These are phyloP conservation scores for Scutellaria galericulata DNA, from an alignment of 257 asterid genomes.

Conservation along the genomic window DNA sequence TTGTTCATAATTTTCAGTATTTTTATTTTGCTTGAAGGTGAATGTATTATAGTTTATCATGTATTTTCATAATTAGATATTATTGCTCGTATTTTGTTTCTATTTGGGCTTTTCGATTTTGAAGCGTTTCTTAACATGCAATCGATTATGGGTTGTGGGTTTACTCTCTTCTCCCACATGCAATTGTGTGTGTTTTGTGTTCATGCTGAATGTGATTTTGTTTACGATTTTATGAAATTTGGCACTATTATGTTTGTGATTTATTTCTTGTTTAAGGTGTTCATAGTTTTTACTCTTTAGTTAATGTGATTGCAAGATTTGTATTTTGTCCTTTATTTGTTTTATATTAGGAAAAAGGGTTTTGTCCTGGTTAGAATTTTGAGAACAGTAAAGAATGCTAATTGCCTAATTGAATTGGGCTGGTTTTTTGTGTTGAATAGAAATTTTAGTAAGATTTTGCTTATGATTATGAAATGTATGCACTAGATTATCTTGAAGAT, in stretches of 20 bases:
- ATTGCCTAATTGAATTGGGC: neutral
- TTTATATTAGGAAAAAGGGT: constrained; percentile 5
- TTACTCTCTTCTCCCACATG: neutral
- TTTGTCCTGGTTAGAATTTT: neutral
- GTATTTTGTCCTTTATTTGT: constrained; percentile 5
- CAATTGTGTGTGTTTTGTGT: neutral
- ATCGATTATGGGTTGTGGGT: neutral
- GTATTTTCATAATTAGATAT: no score
- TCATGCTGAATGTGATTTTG: no score
- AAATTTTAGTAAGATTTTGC: no score
- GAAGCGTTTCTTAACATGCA: constrained; percentile 15
- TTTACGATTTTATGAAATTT: no score
- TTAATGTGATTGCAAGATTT: constrained; percentile 1
- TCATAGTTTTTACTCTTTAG: no score
- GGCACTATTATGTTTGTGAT: neutral
- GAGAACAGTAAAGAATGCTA: neutral
- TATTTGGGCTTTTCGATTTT: neutral
- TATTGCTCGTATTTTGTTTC: neutral
- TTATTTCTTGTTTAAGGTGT: neutral
- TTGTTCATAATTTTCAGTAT: no score
- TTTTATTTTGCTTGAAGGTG: no score
- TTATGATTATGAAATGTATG: neutral
- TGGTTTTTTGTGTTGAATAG: neutral
- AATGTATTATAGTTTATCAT: no score
- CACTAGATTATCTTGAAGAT: constrained; percentile 2